Percentiles rank a stretch among this genome's conserved stretches.
These are phyloP conservation scores for Macrolepiota dolichaula DNA, from an alignment of 768 basidiomycete species.

Conservation along the genomic window DNA sequence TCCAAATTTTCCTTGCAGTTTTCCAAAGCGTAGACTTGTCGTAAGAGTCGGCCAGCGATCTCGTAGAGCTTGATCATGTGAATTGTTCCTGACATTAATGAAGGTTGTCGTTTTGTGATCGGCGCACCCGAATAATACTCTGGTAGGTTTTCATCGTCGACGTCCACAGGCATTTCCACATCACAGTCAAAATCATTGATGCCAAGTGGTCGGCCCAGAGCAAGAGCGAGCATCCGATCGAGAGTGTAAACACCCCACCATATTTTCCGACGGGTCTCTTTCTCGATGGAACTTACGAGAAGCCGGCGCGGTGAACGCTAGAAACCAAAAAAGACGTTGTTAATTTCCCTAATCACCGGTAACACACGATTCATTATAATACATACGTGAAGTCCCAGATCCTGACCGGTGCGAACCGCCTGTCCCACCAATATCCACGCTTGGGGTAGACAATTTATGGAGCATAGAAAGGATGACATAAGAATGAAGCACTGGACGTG, in stretches of 20 bases:
- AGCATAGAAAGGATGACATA: conserved; percentile 88
- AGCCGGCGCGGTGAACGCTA: conserved; percentile 84
- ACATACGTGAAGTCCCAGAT: conserved; percentile 87
- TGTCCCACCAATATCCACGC: conserved; percentile 93
- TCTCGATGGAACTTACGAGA: conserved; percentile 67
- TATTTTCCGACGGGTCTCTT: conserved; percentile 85
- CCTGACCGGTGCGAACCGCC: conserved; percentile 85
- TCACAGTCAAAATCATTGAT: conserved; percentile 90
- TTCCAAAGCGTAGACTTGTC: conserved; percentile 81
- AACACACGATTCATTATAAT: conserved; percentile 13
- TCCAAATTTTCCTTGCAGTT: conserved; percentile 72
- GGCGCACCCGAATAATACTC: conserved; percentile 69
- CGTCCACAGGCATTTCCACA: conserved; percentile 76
- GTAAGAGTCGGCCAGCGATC: conserved; percentile 78
- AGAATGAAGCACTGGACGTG: conserved; percentile 91
- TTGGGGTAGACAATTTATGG: conserved; percentile 90
- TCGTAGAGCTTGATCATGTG: conserved; percentile 77
- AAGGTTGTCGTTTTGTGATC: conserved; percentile 50
- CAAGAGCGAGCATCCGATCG: conserved; percentile 89
- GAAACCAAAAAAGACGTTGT: conserved; percentile 17
- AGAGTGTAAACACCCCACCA: conserved; percentile 95
- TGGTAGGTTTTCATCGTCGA: conserved; percentile 76
- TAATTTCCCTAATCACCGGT: conserved; percentile 6
- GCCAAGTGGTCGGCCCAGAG: conserved; percentile 84
- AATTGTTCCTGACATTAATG: conserved; percentile 80